These are phyloP conservation scores for Alternaria arborescens DNA, from an alignment of 2,329 filamentous ascomycete genomes.

Conservation along the genomic window DNA sequence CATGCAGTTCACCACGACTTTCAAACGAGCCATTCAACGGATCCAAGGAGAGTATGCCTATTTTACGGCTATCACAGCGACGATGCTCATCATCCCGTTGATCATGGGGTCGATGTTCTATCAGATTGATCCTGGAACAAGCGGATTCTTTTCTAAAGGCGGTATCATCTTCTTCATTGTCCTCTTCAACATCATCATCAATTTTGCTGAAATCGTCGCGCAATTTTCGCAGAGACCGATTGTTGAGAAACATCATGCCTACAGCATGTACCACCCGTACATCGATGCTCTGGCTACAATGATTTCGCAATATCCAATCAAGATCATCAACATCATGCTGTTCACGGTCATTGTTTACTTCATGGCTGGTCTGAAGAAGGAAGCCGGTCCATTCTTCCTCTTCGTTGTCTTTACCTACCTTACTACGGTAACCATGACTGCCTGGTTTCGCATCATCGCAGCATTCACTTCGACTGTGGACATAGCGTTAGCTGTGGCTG, in stretches of 20 bases:
- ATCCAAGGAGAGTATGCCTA: neutral
- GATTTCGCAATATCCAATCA: slow-evolving; percentile 56
- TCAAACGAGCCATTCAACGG: neutral
- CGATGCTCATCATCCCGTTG: slow-evolving; percentile 66
- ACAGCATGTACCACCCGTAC: slow-evolving; percentile 85
- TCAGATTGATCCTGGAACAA: slow-evolving; percentile 54
- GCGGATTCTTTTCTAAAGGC: neutral
- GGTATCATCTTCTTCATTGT: slow-evolving; percentile 83
- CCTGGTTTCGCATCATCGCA: neutral
- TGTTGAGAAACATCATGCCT: slow-evolving; percentile 84
- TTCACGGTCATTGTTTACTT: slow-evolving; percentile 56
- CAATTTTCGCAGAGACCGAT: slow-evolving; percentile 73
- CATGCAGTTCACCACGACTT: neutral
- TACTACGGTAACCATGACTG: neutral
- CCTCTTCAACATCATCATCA: slow-evolving; percentile 79
- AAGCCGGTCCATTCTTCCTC: slow-evolving; percentile 53
- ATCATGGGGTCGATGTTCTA: slow-evolving; percentile 82
- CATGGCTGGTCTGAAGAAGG: slow-evolving; percentile 53
- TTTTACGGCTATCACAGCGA: neutral
- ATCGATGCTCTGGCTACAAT: slow-evolving; percentile 71
- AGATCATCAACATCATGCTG: slow-evolving; percentile 50
- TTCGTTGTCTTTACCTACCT: slow-evolving; percentile 45
- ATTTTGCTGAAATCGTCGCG: slow-evolving; percentile 65
- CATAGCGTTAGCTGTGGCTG: neutral
- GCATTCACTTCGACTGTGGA: neutral